Conservation (phyloP, 805 yeast genomes). For the Wickerhamomyces rabaulensis region DNA sequence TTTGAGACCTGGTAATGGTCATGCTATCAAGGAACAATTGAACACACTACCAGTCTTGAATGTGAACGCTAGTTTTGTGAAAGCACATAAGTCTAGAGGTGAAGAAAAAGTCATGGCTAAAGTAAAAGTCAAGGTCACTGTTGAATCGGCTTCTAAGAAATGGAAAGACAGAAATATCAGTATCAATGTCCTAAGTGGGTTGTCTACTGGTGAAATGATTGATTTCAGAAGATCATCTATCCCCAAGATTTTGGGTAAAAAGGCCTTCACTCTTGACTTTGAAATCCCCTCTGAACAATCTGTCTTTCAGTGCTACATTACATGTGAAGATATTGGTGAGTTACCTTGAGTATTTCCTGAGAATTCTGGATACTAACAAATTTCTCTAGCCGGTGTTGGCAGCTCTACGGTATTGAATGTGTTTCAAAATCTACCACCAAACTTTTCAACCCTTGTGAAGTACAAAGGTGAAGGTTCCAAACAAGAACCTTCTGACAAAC, state of each 20-base stretch:
- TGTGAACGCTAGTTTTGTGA: slow-evolving; percentile 16
- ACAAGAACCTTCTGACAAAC: no score
- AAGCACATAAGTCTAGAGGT: slow-evolving; percentile 3
- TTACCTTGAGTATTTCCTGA: neutral
- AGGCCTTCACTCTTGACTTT: slow-evolving; percentile 24
- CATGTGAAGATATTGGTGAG: slow-evolving; percentile 34
- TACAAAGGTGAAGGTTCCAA: neutral
- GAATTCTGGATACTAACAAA: neutral
- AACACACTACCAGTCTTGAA: slow-evolving; percentile 32
- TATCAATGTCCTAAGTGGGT: slow-evolving; percentile 26
- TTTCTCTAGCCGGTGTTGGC: slow-evolving; percentile 23
- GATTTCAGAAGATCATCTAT: slow-evolving; percentile 39
- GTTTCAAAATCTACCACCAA: neutral
- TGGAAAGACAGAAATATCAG: slow-evolving; percentile 33
- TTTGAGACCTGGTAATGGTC: slow-evolving; percentile 36
- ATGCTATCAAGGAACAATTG: slow-evolving; percentile 31
- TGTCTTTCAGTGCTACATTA: slow-evolving; percentile 25
- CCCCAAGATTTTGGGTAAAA: slow-evolving; percentile 21
- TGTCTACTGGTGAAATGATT: slow-evolving; percentile 30
- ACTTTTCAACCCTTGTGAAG: neutral
- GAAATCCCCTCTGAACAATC: slow-evolving; percentile 17
- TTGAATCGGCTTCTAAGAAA: slow-evolving; percentile 8
- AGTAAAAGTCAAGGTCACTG: slow-evolving; percentile 13
- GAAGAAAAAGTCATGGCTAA: slow-evolving; percentile 19
- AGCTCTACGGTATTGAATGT: slow-evolving; percentile 3